These are phyloP conservation scores for Acacia acuminata DNA, from an alignment of 306 rosid genomes.

Conservation along the genomic window DNA sequence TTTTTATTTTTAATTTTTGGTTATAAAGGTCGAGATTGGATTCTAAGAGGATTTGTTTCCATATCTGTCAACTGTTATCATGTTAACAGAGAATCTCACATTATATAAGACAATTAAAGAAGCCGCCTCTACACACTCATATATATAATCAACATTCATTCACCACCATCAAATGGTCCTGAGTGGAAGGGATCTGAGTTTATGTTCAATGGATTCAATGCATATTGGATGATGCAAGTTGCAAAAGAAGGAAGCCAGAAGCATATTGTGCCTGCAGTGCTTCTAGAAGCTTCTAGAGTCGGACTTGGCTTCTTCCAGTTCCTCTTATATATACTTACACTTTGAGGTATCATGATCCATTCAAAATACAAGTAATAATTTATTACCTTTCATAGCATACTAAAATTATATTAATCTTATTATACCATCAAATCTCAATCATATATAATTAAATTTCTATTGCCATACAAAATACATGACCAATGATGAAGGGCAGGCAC, in stretches of 20 bases:
- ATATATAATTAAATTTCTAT: no score
- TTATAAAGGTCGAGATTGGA: no score
- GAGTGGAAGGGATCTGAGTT: slow-evolving; percentile 35
- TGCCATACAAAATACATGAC: no score
- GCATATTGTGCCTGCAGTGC: slow-evolving; percentile 30
- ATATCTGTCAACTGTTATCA: not conserved
- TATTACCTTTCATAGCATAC: not conserved
- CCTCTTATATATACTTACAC: not conserved
- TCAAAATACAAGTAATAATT: no score
- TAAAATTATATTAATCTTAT: no score
- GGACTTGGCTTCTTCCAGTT: slow-evolving; percentile 50
- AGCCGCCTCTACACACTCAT: not conserved
- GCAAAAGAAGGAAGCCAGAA: slow-evolving; percentile 36
- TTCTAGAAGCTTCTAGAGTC: slow-evolving; percentile 32
- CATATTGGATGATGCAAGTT: slow-evolving; percentile 52
- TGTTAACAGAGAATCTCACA: not conserved
- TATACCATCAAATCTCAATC: not conserved
- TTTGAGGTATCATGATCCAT: no score
- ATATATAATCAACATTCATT: not conserved
- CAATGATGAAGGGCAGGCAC: slow-evolving; percentile 29
- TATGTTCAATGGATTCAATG: slow-evolving; percentile 50
- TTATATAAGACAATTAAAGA: not conserved
- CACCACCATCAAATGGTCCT: not conserved
- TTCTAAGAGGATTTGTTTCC: no score
- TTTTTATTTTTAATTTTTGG: no score